Base-by-base conservation (phyloP, 1,284 basidiomycete species). In the Abortiporus biennis region DNA sequence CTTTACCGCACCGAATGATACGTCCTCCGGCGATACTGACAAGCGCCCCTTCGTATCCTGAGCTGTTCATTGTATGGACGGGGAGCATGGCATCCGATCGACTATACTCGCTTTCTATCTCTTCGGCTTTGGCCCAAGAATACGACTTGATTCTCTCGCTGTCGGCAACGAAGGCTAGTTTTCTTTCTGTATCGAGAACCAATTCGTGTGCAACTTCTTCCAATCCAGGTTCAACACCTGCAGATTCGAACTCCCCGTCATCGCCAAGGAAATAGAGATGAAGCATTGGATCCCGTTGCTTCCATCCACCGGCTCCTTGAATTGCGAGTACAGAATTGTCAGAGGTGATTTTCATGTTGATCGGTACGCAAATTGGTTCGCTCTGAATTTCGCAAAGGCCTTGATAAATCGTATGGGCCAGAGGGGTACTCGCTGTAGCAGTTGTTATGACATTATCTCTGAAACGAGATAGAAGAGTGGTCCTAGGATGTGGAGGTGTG, bases 381-480 rank as follows among this genome's bases (percentile, higher is more conserved):
- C 45, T 47, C 1, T 48, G 46, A 21, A 68, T 53, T 41, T 69
- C 66, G 46, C 61, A 66, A 23, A 64, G 61, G 1, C 66, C 68
- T 42, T 68, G 52, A 40, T 59, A 62, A 12, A 71, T 54, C 11
- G 52, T 42, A 2, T 50, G 57, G 3, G 61, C 62, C 4, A 54
- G 23, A 3, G 58, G 55, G 12, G 54, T 52, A 0, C 50, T 38
- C 27, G 9, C 40, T 3, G 54, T 49, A 1, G 51, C 41, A 6
- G 54, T 47, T 11, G 49, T 40, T 3, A 43, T 32, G 12, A 54
- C 33, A 24, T 45, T 43, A 3, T 47, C 46, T 17, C 54, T 48
- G 52, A 68, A 69, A 24, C 66, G 64, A 3, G 64, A 54, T 8
- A 66, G 58, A 5, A 49, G 57, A 4, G 59, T 59, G 3, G 63